A percentile compares a stretch with the other conserved stretches of the same genome.
phyloP scores from a whole-genome alignment of 108 stramenopile species.

The Heterococcus sp. region DNA sequence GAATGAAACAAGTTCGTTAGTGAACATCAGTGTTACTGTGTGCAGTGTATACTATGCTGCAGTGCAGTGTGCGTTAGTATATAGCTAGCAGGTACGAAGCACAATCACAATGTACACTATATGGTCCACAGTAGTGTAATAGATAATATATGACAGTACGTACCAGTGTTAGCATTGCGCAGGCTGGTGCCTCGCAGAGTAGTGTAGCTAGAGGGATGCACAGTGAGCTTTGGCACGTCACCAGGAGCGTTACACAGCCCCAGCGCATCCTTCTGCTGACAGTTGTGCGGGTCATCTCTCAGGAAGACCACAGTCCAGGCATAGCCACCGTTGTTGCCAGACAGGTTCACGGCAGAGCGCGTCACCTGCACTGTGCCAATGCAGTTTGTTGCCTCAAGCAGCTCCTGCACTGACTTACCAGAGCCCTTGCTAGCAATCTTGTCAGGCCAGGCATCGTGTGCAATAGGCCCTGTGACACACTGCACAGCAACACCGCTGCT shows the following conservation, averaged over 20 bases:
- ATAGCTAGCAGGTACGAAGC: too few relatives aligned
- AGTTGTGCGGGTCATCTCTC: slow-evolving; percentile 63
- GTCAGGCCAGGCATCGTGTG: slow-evolving; percentile 69
- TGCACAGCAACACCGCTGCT: neutral
- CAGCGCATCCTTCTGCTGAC: slow-evolving; percentile 64
- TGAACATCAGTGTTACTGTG: neutral
- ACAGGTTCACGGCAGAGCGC: slow-evolving; percentile 61
- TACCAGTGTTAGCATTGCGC: neutral
- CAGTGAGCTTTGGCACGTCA: slow-evolving; percentile 67
- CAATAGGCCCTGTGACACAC: slow-evolving; percentile 62
- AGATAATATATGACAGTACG: neutral
- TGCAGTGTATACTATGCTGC: too few relatives aligned
- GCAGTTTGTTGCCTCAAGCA: slow-evolving; percentile 69
- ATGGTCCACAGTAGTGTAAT: neutral
- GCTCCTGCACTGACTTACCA: slow-evolving; percentile 74
- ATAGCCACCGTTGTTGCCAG: slow-evolving; percentile 71
- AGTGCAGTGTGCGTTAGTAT: too few relatives aligned
- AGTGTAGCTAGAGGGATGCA: slow-evolving; percentile 1
- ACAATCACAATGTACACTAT: too few relatives aligned
- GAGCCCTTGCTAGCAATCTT: slow-evolving; percentile 64
- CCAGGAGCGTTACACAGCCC: slow-evolving; percentile 71
- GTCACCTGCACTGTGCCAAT: slow-evolving; percentile 74
- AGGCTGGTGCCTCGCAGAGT: slow-evolving; percentile 17
- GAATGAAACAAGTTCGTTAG: neutral
- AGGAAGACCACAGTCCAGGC: slow-evolving; percentile 70